Percentiles rank a stretch among this genome's conserved stretches.
Conservation (phyloP, 1,284 basidiomycete genomes). For the Volvariella surrecta region DNA sequence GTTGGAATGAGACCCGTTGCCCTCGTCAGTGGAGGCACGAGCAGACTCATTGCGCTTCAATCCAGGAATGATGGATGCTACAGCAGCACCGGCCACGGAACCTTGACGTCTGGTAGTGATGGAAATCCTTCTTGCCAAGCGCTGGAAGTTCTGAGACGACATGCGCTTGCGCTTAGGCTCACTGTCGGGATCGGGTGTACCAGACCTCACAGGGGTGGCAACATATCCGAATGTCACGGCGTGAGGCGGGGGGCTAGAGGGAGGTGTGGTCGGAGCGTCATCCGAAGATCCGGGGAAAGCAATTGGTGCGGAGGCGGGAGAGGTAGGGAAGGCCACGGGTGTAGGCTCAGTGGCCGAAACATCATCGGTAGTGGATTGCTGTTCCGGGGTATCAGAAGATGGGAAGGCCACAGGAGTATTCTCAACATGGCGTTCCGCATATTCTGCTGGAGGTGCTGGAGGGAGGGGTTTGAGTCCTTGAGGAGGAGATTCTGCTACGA, state of each 20-base stretch:
- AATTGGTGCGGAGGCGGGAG: conserved; percentile 14
- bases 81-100: conserved; percentile 22
- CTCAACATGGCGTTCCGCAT: not conserved
- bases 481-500: not conserved
- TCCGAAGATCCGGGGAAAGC: conserved; percentile 26
- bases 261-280: conserved; percentile 14
- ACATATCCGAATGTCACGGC: conserved; percentile 46
- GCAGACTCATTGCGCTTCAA: conserved; percentile 36
- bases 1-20: conserved; percentile 16
- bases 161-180: conserved; percentile 72
- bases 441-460: conserved; percentile 8
- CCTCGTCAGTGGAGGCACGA: conserved; percentile 29
- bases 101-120: conserved; percentile 47
- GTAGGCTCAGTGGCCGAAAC: conserved; percentile 9
- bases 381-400: conserved; percentile 17
- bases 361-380: not conserved
- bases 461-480: not conserved
- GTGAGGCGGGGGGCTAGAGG: conserved; percentile 15
- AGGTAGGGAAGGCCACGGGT: conserved; percentile 16
- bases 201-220: conserved; percentile 37
- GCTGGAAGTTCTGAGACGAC: conserved; percentile 77
- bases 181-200: conserved; percentile 59
- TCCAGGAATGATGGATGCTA: conserved; percentile 34
- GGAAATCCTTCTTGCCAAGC: conserved; percentile 65
- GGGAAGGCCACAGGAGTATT: conserved; percentile 34